Evolutionary conservation across 805 yeast species (phyloP).

Genomic region (Pachysolen tannophilus): DNA sequence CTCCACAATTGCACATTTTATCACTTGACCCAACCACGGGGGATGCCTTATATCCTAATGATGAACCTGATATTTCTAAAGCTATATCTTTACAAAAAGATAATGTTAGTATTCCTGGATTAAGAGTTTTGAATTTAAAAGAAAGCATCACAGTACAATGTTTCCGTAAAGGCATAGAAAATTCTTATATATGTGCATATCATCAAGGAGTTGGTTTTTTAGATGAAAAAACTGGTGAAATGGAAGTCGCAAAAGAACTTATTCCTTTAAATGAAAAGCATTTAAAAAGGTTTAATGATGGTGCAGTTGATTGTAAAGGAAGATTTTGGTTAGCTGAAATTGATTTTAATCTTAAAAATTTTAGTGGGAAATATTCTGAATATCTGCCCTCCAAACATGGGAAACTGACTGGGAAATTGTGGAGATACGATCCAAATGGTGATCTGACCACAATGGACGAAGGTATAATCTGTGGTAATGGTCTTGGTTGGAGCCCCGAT

Average conservation of each 20-base stretch:
- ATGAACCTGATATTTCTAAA: no score
- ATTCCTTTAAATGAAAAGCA: slow-evolving; percentile 19
- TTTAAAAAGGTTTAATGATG: slow-evolving; percentile 15
- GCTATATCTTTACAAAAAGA: no score
- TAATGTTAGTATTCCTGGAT: no score
- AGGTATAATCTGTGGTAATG: slow-evolving; percentile 23
- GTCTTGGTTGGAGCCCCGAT: slow-evolving; percentile 15
- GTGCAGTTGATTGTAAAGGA: slow-evolving; percentile 28
- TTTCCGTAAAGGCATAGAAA: slow-evolving; percentile 21
- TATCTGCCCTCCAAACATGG: slow-evolving; percentile 12
- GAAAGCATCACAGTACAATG: slow-evolving; percentile 23
- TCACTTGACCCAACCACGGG: slow-evolving; percentile 19
- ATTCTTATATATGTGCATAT: slow-evolving; percentile 22
- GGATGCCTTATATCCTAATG: background rate
- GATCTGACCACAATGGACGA: slow-evolving; percentile 17
- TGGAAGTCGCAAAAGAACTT: slow-evolving; percentile 21
- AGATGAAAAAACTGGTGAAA: slow-evolving; percentile 25
- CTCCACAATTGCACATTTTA: slow-evolving; percentile 20
- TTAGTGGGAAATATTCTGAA: slow-evolving; percentile 18
- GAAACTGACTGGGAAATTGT: slow-evolving; percentile 24
- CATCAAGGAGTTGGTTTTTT: slow-evolving; percentile 24
- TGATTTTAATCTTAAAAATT: slow-evolving; percentile 19
- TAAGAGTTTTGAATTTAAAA: slow-evolving; percentile 14
- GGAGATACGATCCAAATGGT: slow-evolving; percentile 28
- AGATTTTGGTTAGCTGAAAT: slow-evolving; percentile 41